phyloP scores from a whole-genome alignment of 108 stramenopile species.

The Cyclotella kingstonii region DNA sequence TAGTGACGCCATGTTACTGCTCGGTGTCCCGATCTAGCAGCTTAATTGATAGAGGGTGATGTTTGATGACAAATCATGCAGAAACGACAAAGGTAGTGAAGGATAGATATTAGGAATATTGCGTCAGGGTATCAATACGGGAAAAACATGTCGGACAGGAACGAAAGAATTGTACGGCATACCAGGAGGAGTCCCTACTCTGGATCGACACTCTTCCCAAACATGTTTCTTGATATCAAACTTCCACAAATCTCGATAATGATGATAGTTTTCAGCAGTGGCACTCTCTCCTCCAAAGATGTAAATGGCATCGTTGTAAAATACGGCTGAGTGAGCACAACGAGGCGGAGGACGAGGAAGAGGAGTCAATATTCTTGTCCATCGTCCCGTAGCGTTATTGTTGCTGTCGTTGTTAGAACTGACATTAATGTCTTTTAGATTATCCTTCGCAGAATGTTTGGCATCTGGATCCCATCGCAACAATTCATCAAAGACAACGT shows the following conservation, averaged over 20 bases:
- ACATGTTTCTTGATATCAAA: slow-evolving; percentile 73
- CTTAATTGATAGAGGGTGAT: neutral
- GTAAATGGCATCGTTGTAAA: slow-evolving; percentile 86
- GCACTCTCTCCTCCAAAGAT: slow-evolving; percentile 95
- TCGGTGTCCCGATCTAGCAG: slow-evolving; percentile 88
- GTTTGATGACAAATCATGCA: neutral
- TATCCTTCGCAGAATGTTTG: slow-evolving; percentile 18
- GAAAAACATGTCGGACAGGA: neutral
- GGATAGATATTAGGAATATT: neutral
- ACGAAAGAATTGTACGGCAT: neutral
- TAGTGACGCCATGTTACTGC: slow-evolving; percentile 89
- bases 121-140: neutral
- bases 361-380: slow-evolving; percentile 78
- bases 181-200: slow-evolving; percentile 59
- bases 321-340: slow-evolving; percentile 92
- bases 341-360: slow-evolving; percentile 79
- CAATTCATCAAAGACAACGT: slow-evolving; percentile 89
- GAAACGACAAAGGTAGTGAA: neutral
- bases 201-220: slow-evolving; percentile 81
- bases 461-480: slow-evolving; percentile 66
- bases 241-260: slow-evolving; percentile 94
- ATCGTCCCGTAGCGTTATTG: slow-evolving; percentile 23
- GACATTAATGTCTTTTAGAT: slow-evolving; percentile 41
- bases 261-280: slow-evolving; percentile 92
- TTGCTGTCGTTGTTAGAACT: slow-evolving; percentile 25